A percentile compares a stretch with the other conserved stretches of the same genome.
phyloP scores from a whole-genome alignment of 2,329 filamentous ascomycete genomes.

The Colletotrichum sidae region DNA sequence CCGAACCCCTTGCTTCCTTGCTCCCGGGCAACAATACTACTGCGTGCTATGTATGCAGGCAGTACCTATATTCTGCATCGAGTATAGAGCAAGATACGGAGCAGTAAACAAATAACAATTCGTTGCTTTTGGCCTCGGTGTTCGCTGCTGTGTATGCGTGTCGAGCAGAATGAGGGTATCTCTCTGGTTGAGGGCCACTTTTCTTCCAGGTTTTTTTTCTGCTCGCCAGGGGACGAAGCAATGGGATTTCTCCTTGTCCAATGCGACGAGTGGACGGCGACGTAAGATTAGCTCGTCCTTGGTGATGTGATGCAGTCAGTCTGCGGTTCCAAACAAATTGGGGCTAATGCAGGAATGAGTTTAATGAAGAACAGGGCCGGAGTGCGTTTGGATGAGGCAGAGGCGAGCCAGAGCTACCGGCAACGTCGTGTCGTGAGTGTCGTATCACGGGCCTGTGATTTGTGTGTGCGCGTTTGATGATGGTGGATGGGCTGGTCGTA shows the following conservation, averaged over 20 bases:
- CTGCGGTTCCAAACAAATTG: constrained; percentile 29
- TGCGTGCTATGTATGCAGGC: background rate
- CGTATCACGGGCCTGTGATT: constrained; percentile 4
- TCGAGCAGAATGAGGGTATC: too few species aligned
- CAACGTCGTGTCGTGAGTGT: background rate
- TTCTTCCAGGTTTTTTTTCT: too few species aligned
- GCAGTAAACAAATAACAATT: too few species aligned
- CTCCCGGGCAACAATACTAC: too few species aligned
- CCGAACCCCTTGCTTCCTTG: background rate
- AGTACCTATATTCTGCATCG: too few species aligned
- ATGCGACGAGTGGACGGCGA: background rate
- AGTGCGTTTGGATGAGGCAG: background rate
- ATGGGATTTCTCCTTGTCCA: too few species aligned
- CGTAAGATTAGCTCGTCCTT: constrained; percentile 32
- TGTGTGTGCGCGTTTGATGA: background rate
- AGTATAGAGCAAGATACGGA: too few species aligned
- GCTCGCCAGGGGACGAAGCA: too few species aligned
- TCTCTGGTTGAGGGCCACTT: too few species aligned
- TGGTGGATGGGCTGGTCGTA: background rate
- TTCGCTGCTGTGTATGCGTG: too few species aligned
- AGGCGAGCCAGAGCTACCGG: background rate
- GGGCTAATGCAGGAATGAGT: constrained; percentile 30
- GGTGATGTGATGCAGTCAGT: constrained; percentile 18
- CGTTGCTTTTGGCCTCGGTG: too few species aligned
- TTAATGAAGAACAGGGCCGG: constrained; percentile 34